Evolutionary conservation across 2,329 filamentous ascomycete genomes (phyloP).

Genomic region (Xylaria sp.): DNA sequence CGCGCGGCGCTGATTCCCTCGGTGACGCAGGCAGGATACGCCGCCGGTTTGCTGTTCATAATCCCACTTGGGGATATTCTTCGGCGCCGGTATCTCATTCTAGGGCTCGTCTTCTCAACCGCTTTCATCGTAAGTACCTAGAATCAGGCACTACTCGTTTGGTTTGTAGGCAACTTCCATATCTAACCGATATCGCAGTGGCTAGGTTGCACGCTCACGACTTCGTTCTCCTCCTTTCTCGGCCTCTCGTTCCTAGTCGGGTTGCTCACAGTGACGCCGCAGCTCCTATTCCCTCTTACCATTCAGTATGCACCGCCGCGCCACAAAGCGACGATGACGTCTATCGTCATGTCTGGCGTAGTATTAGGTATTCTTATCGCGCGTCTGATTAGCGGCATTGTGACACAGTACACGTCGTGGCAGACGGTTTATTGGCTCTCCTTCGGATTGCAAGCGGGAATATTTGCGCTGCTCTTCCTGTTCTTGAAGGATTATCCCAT

Average conservation of each 20-base stretch:
- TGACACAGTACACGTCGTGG: constrained; percentile 80
- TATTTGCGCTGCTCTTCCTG: constrained; percentile 72
- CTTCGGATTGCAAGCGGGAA: constrained; percentile 75
- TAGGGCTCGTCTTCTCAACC: constrained; percentile 74
- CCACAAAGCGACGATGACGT: constrained; percentile 74
- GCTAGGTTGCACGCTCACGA: constrained; percentile 77
- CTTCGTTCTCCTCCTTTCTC: constrained; percentile 71
- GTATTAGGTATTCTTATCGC: constrained; percentile 81
- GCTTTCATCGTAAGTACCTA: constrained; percentile 68
- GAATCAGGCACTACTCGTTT: not conserved
- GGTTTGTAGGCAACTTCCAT: not conserved
- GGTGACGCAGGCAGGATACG: constrained; percentile 83
- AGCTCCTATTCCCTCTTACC: constrained; percentile 82
- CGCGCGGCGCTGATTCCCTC: constrained; percentile 76
- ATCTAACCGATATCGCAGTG: constrained; percentile 55
- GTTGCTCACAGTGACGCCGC: constrained; percentile 83
- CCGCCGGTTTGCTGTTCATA: constrained; percentile 76
- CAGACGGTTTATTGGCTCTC: constrained; percentile 83
- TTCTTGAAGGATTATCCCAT: constrained; percentile 86
- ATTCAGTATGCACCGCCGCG: constrained; percentile 79
- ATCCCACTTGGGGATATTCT: constrained; percentile 80
- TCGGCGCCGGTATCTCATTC: constrained; percentile 74
- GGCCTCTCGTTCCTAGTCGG: constrained; percentile 78
- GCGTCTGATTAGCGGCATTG: constrained; percentile 77
- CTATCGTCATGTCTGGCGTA: constrained; percentile 79